phyloP scores from a whole-genome alignment of 352 stramenopile species.

The Sclerospora graminicola region DNA sequence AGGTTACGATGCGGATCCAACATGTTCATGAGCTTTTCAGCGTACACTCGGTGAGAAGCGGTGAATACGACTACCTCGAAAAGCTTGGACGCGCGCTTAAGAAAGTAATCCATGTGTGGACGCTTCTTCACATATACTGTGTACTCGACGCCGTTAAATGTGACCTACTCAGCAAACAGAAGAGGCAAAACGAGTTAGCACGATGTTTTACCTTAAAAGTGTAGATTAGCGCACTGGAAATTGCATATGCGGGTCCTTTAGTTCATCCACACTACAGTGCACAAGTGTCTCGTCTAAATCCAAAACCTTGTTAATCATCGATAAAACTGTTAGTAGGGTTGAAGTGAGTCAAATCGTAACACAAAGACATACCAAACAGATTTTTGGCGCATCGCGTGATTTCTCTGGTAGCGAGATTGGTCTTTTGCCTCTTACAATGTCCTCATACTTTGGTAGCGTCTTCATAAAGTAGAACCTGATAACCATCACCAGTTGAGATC shows the following conservation, averaged over 20 bases:
- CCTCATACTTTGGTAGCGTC: slow-evolving; percentile 70
- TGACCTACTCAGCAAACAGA: slow-evolving; percentile 34
- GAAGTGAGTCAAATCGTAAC: background rate
- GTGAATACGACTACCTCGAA: slow-evolving; percentile 99
- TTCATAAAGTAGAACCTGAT: slow-evolving; percentile 83
- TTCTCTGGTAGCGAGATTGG: slow-evolving; percentile 44
- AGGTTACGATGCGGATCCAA: slow-evolving; percentile 89
- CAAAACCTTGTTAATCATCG: slow-evolving; percentile 44
- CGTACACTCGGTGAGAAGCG: slow-evolving; percentile 91
- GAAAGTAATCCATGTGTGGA: slow-evolving; percentile 93
- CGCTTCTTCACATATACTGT: slow-evolving; percentile 95
- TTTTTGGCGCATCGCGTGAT: slow-evolving; percentile 43
- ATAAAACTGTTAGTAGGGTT: background rate
- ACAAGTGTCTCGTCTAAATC: slow-evolving; percentile 99
- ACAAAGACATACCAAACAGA: slow-evolving; percentile 31
- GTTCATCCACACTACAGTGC: slow-evolving; percentile 96
- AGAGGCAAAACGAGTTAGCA: background rate
- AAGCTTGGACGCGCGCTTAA: slow-evolving; percentile 83
- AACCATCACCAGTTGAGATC: background rate
- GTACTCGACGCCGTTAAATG: slow-evolving; percentile 94
- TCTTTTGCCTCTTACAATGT: slow-evolving; percentile 42
- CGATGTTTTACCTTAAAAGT: background rate
- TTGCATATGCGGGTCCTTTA: slow-evolving; percentile 89
- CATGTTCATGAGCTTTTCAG: slow-evolving; percentile 94
- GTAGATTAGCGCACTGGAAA: slow-evolving; percentile 78